Conservation (phyloP, 2,329 filamentous ascomycete species). For the Aspergillus thermomutatus region DNA sequence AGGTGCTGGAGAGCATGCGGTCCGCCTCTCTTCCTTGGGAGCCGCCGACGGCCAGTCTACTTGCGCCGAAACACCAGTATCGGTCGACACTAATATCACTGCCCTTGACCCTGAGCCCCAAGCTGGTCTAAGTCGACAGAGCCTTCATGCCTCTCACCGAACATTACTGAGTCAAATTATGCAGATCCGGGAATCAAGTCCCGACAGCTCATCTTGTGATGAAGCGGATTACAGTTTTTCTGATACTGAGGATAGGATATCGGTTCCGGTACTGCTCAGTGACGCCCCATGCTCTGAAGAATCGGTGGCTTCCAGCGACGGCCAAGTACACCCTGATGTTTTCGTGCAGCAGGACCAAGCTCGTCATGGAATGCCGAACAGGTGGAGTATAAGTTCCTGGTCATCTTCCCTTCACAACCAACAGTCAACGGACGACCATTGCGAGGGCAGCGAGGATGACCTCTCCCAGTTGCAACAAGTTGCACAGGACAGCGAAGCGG, state of each 20-base stretch:
- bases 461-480: slow-evolving; percentile 26
- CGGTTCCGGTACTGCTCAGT: slow-evolving; percentile 55
- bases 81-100: slow-evolving; percentile 60
- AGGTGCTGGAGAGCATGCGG: slow-evolving; percentile 5
- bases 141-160: slow-evolving; percentile 31
- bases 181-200: slow-evolving; percentile 46
- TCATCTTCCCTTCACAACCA: slow-evolving; percentile 40
- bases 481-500: slow-evolving; percentile 25
- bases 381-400: slow-evolving; percentile 47
- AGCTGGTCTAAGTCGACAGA: slow-evolving; percentile 48
- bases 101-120: slow-evolving; percentile 69
- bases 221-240: slow-evolving; percentile 40
- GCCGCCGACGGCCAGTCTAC: slow-evolving; percentile 12
- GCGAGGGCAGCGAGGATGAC: slow-evolving; percentile 37
- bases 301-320: slow-evolving; percentile 28
- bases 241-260: slow-evolving; percentile 51
- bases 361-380: slow-evolving; percentile 24
- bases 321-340: slow-evolving; percentile 24
- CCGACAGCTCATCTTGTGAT: slow-evolving; percentile 39
- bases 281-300: slow-evolving; percentile 43
- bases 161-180: slow-evolving; percentile 49
- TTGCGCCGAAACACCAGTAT: slow-evolving; percentile 54
- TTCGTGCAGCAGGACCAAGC: slow-evolving; percentile 18
- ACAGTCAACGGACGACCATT: slow-evolving; percentile 31
- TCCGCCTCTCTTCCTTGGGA: slow-evolving; percentile 1